Evolutionary conservation across 164 flowering plant genomes (phyloP), one percentile per base, ranked within the genome.

Genomic region (Amborella trichopoda): DNA sequence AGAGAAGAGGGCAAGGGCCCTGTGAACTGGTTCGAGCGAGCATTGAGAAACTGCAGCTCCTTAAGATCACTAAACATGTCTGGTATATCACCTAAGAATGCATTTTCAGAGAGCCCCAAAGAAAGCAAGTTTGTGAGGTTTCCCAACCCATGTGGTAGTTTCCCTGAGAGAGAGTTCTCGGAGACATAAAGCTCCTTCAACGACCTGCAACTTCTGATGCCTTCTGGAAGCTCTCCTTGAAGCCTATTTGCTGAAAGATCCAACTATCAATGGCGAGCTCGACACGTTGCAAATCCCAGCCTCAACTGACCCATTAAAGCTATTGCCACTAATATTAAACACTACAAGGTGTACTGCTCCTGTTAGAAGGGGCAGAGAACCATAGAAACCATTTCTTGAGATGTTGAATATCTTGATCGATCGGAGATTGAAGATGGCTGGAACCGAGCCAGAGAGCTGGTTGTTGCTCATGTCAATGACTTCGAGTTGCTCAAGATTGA

Each of bases 391-490:
- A 63, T 87, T 87, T 69, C 81, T 63, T 1, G 88, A 87, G 5
- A 83, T 38, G 49, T 83, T 75, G 45, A 83, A n/a, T 1, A 66
- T 48, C 10, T 32, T 55, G 22, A 86, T 61, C n/a, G 69, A 63
- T 24, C 53, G 32, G 52, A 80, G 27, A 33, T 75, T 73, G 50
- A 45, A 36, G 33, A 80, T 33, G 0, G 64, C 55, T n/a, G n/a
- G n/a, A 44, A 70, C 64, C 0, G 77, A 47, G 19, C 93, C 87
- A 5, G 58, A 37, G 11, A 86, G 52, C 64, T 28, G 23, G 63
- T 86, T 86, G 36, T 71, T 46, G 71, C 93, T 83, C 51, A 86
- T 59, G 69, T 86, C 89, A 68, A 87, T 71, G 71, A 70, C 52
- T 54, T 74, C 65, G 25, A 87, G 63, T 49, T 54, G 61, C 68